Percentiles rank a stretch among this genome's conserved stretches.
These are phyloP conservation scores for Suillus brevipes DNA, from an alignment of 768 basidiomycete genomes.

Conservation along the genomic window DNA sequence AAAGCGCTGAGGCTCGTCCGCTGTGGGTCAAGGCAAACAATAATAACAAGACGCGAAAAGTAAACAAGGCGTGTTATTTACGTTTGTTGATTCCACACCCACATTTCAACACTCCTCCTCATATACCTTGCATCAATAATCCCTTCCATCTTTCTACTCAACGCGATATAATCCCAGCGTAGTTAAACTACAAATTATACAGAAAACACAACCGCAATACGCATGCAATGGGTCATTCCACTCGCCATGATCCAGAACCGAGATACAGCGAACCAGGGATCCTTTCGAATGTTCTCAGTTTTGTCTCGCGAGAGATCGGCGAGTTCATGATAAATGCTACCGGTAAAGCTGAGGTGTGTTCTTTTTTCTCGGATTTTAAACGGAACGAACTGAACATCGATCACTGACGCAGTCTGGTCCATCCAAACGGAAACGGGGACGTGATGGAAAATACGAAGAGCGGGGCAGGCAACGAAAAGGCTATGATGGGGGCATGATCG, in stretches of 20 bases:
- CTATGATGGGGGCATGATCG: not conserved
- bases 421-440: constrained; percentile 4
- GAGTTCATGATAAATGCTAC: constrained; percentile 71
- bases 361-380: not conserved
- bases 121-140: too few relatives aligned
- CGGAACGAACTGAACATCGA: constrained; percentile 16
- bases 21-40: too few relatives aligned
- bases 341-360: constrained; percentile 21
- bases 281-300: constrained; percentile 64
- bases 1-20: too few relatives aligned
- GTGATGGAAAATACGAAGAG: not conserved
- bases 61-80: constrained; percentile 17
- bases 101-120: too few relatives aligned
- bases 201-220: not conserved
- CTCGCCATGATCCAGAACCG: not conserved
- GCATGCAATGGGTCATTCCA: not conserved
- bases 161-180: too few relatives aligned
- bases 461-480: not conserved
- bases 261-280: constrained; percentile 36
- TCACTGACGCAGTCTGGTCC: constrained; percentile 11
- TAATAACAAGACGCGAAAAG: constrained; percentile 16
- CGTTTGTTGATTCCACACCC: constrained; percentile 12
- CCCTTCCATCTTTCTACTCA: too few relatives aligned
- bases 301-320: constrained; percentile 69
- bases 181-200: not conserved